Conservation (phyloP, 306 rosid species). For the Trichosanthes cucumerina region DNA sequence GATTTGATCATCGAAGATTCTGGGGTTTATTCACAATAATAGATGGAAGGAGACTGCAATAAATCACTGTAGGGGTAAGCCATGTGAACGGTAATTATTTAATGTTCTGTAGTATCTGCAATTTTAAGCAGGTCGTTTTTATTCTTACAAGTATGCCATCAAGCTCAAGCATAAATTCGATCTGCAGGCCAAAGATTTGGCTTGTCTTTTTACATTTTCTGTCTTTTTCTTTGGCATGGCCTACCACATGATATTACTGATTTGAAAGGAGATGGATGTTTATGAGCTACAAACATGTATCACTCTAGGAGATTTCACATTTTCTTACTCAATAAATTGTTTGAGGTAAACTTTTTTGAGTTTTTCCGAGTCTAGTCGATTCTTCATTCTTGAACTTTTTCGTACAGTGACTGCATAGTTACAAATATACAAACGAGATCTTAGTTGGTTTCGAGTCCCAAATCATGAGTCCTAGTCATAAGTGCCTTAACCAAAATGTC, state of each 20-base stretch:
- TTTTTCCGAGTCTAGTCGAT: background rate
- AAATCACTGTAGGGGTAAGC: background rate
- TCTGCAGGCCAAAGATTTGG: background rate
- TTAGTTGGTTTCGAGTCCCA: background rate
- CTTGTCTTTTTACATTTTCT: background rate
- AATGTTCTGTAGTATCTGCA: background rate
- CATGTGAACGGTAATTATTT: background rate
- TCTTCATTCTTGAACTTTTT: background rate
- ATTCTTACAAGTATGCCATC: background rate
- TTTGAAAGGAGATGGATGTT: background rate
- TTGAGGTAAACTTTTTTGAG: background rate
- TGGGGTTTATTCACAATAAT: background rate
- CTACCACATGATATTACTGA: slow-evolving; percentile 4
- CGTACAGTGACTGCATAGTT: background rate
- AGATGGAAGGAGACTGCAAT: slow-evolving; percentile 1
- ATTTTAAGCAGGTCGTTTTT: background rate
- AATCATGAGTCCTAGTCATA: background rate
- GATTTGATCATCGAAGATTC: background rate
- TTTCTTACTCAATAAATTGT: slow-evolving; percentile 1
- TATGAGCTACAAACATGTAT: background rate
- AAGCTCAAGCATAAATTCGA: background rate
- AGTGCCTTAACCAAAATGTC: background rate
- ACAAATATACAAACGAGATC: background rate
- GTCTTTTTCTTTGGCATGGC: background rate
- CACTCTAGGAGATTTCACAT: background rate